Evolutionary conservation across 805 yeast species (phyloP).

Genomic region (Cyberlindnera amylophila): DNA sequence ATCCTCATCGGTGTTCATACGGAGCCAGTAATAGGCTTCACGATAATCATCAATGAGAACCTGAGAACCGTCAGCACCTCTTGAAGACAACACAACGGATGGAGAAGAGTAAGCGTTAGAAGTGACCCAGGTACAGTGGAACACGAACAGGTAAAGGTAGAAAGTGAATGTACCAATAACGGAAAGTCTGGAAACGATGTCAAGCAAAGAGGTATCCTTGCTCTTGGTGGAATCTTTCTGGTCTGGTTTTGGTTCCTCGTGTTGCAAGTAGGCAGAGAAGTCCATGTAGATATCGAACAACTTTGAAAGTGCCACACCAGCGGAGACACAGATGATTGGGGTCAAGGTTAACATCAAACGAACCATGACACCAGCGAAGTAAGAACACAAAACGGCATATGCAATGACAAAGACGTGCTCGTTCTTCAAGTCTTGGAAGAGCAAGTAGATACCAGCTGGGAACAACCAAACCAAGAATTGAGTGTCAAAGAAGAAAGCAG

Average conservation of each 20-base stretch:
- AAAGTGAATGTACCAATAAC: slow-evolving; percentile 67
- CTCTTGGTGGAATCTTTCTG: too few relatives aligned
- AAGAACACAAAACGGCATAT: slow-evolving; percentile 89
- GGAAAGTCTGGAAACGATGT: slow-evolving; percentile 49
- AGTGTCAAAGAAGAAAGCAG: slow-evolving; percentile 93
- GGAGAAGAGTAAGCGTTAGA: slow-evolving; percentile 95
- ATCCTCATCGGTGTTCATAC: slow-evolving; percentile 97
- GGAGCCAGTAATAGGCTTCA: slow-evolving; percentile 98
- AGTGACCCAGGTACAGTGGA: slow-evolving; percentile 97
- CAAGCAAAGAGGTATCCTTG: slow-evolving; percentile 14
- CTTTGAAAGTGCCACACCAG: slow-evolving; percentile 83
- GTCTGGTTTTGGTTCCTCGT: slow-evolving; percentile 11
- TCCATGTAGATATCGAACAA: slow-evolving; percentile 79
- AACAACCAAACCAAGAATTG: slow-evolving; percentile 93
- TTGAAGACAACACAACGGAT: slow-evolving; percentile 88
- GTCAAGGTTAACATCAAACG: slow-evolving; percentile 96
- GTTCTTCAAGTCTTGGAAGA: slow-evolving; percentile 84
- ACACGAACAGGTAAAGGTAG: slow-evolving; percentile 77
- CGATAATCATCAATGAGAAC: slow-evolving; percentile 91
- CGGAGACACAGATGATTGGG: slow-evolving; percentile 92
- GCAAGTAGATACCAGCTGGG: slow-evolving; percentile 94
- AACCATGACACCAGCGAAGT: slow-evolving; percentile 99
- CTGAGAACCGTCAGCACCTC: slow-evolving; percentile 79
- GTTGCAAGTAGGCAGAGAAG: slow-evolving; percentile 38
- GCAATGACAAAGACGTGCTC: slow-evolving; percentile 92